Conservation (phyloP, 352 stramenopile genomes). For the Phytophthora megakarya region DNA sequence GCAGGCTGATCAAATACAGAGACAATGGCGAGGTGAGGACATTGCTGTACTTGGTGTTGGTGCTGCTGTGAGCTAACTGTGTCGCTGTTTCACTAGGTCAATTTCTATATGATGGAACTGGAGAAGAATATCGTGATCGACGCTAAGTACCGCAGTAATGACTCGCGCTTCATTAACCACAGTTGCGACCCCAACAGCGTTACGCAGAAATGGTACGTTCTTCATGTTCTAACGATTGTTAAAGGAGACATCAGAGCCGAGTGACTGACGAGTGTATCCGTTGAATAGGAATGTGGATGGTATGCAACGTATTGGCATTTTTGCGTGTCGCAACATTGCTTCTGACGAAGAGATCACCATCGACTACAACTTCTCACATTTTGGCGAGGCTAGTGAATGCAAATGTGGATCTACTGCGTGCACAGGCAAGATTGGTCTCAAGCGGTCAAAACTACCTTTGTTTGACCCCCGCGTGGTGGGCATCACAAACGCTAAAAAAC, state of each 20-base stretch:
- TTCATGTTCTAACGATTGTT: background rate
- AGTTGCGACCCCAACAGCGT: slow-evolving; percentile 94
- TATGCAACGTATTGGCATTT: slow-evolving; percentile 79
- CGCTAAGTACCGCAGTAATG: slow-evolving; percentile 88
- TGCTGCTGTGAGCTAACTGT: background rate
- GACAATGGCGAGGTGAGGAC: slow-evolving; percentile 56
- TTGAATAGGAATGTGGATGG: slow-evolving; percentile 68
- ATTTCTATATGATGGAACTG: slow-evolving; percentile 90
- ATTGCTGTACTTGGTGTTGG: background rate
- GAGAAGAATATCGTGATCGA: slow-evolving; percentile 88
- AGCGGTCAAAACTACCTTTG: slow-evolving; percentile 51
- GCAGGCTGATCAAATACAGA: slow-evolving; percentile 60
- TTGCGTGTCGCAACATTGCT: slow-evolving; percentile 63
- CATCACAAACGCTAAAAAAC: slow-evolving; percentile 34
- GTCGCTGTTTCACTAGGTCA: slow-evolving; percentile 40
- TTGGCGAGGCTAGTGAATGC: slow-evolving; percentile 75
- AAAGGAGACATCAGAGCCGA: background rate
- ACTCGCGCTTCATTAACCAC: slow-evolving; percentile 97
- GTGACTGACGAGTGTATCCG: no score
- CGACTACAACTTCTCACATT: slow-evolving; percentile 88
- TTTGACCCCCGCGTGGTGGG: slow-evolving; percentile 28
- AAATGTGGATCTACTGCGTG: slow-evolving; percentile 77
- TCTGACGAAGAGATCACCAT: slow-evolving; percentile 79
- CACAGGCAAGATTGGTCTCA: slow-evolving; percentile 76
- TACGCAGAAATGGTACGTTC: slow-evolving; percentile 90